Evolutionary conservation across 148 eudicot species (phyloP), one percentile per base, ranked within the genome.

Genomic region (Chenopodium suecicum): DNA sequence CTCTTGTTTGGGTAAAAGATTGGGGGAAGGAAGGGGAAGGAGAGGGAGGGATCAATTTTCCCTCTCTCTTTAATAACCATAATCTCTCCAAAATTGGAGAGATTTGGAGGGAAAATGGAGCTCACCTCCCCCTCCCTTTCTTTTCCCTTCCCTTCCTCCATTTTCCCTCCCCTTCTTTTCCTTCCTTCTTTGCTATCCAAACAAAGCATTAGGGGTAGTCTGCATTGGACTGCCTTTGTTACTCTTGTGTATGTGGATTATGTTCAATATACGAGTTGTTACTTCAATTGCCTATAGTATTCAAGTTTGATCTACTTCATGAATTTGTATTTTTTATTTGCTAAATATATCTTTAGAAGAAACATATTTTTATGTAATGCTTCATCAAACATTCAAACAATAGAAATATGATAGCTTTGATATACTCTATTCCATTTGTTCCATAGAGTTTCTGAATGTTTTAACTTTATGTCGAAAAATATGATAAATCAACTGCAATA

Each of bases 191-290:
- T 25, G 25, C 25, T 25, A 25, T 25, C 25, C 25, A 25, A 25
- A 25, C 25, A 25, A 25, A 25, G 25, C 25, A 25, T 25, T 80
- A 74, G 78, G 69, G 84, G 76, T 84, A 85, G 89, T 88, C 89
- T 83, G 79, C 88, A 90, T 88, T 90, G 86, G 91, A 86, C 76
- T 85, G 71, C 85, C 88, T 81, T 82, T 79, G 75, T 34, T 81
- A 73, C 79, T 27, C 46, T 85, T 70, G 67, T 88, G 89, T 84
- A 86, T 84, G 83, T 90, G 82, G 74, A 80, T 80, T 90, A 72
- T 84, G 78, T 86, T 82, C 72, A 60, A 78, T 82, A 77, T 85
- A 78, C 79, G 67, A 81, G 75, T 66, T 80, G 31, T 75, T 65
- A 73, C 67, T 84, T 62, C 31, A 80, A 50, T 80, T 76, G 8